phyloP scores from a whole-genome alignment of 2,329 filamentous ascomycete species.

The Aureobasidium uvarum region DNA sequence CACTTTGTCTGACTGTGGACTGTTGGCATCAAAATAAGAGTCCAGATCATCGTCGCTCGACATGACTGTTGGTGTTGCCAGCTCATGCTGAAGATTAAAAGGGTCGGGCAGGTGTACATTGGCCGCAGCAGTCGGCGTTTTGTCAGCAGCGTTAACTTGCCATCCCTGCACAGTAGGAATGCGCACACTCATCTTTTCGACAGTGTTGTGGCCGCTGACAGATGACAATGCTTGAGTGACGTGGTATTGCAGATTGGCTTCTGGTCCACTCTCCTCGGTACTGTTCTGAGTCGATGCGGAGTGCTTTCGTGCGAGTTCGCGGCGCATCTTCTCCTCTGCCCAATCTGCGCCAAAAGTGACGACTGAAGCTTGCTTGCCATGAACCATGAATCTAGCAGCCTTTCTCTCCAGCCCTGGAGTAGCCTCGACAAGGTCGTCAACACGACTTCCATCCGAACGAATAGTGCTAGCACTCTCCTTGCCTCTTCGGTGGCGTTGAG shows the following conservation, averaged over 20 bases:
- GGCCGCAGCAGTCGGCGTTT: conserved; percentile 6
- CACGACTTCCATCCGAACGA: conserved; percentile 46
- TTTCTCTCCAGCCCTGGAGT: conserved; percentile 70
- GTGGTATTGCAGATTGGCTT: conserved; percentile 20
- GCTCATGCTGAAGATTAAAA: conserved; percentile 8
- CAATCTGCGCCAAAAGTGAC: conserved; percentile 96
- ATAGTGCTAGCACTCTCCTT: conserved; percentile 67
- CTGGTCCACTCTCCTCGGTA: conserved; percentile 20
- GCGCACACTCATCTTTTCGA: not conserved
- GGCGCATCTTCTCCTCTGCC: conserved; percentile 54
- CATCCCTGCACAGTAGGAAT: conserved; percentile 1
- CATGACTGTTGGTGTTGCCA: conserved; percentile 4
- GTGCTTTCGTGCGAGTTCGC: conserved; percentile 31
- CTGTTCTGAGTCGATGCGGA: not conserved
- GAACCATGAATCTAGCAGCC: conserved; percentile 88
- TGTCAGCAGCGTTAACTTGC: conserved; percentile 11
- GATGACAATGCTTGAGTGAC: conserved; percentile 2
- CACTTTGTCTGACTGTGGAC: conserved; percentile 9
- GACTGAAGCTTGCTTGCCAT: conserved; percentile 96
- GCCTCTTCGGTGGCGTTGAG: conserved; percentile 70
- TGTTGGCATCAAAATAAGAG: conserved; percentile 25
- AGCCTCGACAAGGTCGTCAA: conserved; percentile 55
- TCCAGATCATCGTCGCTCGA: conserved; percentile 24
- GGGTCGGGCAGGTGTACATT: not conserved
- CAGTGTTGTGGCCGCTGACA: not conserved